Evolutionary conservation across 768 basidiomycete genomes (phyloP).

Genomic region (Gymnopilus junonius): DNA sequence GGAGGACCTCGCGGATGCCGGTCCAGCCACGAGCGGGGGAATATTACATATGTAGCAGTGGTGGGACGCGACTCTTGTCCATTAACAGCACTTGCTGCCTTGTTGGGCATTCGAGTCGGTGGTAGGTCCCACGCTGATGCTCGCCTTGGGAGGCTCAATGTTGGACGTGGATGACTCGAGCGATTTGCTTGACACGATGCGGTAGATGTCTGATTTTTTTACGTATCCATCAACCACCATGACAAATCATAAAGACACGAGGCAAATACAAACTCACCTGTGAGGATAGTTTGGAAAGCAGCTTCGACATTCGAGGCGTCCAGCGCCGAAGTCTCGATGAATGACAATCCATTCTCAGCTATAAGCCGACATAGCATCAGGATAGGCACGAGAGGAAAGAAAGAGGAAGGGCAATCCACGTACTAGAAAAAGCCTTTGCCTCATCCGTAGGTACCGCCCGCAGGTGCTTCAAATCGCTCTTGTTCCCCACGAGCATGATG

Average conservation of each 20-base stretch:
- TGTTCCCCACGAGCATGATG: constrained; percentile 97
- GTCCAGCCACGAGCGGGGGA: no score
- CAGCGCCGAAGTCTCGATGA: constrained; percentile 99
- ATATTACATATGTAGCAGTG: no score
- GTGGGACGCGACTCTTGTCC: no score
- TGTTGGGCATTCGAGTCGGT: constrained; percentile 62
- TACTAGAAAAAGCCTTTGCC: constrained; percentile 89
- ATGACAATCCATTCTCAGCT: constrained; percentile 92
- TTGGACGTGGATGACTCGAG: constrained; percentile 83
- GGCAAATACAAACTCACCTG: constrained; percentile 57
- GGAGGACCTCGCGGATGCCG: no score
- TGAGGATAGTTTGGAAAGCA: constrained; percentile 96
- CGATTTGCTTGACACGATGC: constrained; percentile 94
- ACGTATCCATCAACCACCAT: neutral
- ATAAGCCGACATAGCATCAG: constrained; percentile 12
- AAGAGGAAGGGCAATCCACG: constrained; percentile 30
- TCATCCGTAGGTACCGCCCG: constrained; percentile 97
- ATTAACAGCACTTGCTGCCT: constrained; percentile 69
- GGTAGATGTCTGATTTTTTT: constrained; percentile 84
- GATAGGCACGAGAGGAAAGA: neutral
- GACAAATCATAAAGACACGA: neutral
- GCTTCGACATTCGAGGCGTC: constrained; percentile 98
- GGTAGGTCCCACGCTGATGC: constrained; percentile 83
- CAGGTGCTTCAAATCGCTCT: constrained; percentile 98
- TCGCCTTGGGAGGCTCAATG: constrained; percentile 83